Percentiles rank a stretch among this genome's conserved stretches.
Evolutionary conservation across 352 stramenopile genomes (phyloP).

Genomic region (Pythium scleroteichum): DNA sequence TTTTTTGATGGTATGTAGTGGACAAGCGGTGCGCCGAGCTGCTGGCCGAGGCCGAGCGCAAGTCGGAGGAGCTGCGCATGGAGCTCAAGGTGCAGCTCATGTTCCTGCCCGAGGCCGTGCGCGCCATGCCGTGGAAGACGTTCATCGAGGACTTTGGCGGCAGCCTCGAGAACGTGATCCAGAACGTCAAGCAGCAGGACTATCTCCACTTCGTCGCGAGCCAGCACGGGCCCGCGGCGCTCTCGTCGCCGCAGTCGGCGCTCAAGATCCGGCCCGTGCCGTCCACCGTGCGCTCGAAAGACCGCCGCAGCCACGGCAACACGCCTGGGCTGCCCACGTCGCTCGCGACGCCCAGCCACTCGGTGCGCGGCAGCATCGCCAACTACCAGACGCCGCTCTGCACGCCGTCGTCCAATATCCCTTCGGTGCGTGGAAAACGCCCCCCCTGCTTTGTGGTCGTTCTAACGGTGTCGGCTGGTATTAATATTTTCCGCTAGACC

Average conservation of each 20-base stretch:
- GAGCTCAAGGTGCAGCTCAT: conserved; percentile 82
- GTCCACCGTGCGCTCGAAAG: conserved; percentile 34
- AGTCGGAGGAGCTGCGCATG: conserved; percentile 64
- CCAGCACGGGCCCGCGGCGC: conserved; percentile 24
- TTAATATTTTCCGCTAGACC: no score
- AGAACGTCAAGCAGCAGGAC: conserved; percentile 52
- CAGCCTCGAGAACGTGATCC: conserved; percentile 68
- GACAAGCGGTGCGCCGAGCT: conserved; percentile 66
- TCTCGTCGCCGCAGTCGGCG: conserved; percentile 27
- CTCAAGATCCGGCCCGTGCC: conserved; percentile 34
- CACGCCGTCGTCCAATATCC: conserved; percentile 32
- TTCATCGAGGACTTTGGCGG: conserved; percentile 81
- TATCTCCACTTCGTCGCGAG: conserved; percentile 32
- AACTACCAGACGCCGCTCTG: conserved; percentile 26
- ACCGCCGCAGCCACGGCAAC: conserved; percentile 29
- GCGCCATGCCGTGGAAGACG: conserved; percentile 76
- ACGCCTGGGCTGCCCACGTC: conserved; percentile 18
- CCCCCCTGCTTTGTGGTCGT: no score
- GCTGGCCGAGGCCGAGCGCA: conserved; percentile 48
- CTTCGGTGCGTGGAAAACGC: conserved; percentile 31
- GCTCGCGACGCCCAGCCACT: conserved; percentile 20
- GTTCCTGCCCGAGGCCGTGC: conserved; percentile 68
- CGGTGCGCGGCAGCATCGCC: conserved; percentile 25
- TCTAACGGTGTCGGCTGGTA: no score
- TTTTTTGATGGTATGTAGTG: conserved; percentile 48